Conservation (phyloP, 306 rosid species). For the Sesbania bispinosa region DNA sequence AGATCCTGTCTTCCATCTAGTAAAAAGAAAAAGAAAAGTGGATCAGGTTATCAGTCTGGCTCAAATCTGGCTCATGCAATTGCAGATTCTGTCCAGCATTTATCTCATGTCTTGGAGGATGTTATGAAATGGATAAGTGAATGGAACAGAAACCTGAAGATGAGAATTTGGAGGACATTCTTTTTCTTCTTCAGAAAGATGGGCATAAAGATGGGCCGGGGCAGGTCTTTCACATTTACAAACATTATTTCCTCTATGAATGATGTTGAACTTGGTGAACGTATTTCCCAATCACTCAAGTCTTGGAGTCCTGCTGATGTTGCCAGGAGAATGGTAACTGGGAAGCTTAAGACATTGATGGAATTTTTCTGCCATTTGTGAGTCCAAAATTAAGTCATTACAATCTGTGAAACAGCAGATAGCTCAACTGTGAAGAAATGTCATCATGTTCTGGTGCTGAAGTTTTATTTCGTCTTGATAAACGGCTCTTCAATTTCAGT, state of each 20-base stretch:
- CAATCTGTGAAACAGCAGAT: constrained; percentile 63
- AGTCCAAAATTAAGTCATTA: constrained; percentile 53
- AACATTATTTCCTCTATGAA: constrained; percentile 42
- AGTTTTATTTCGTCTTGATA: constrained; percentile 5
- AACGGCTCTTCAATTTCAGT: constrained; percentile 7
- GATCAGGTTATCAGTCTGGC: constrained; percentile 45
- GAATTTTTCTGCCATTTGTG: constrained; percentile 68
- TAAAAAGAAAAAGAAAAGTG: constrained; percentile 88
- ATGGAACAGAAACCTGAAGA: constrained; percentile 59
- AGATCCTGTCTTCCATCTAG: constrained; percentile 77
- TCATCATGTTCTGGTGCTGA: neutral
- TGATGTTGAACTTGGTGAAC: constrained; percentile 54
- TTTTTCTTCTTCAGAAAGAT: constrained; percentile 40
- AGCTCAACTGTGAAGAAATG: constrained; percentile 52
- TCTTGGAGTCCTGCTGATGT: constrained; percentile 77
- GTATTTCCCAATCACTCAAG: constrained; percentile 54
- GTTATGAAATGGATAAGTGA: constrained; percentile 59
- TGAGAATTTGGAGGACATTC: constrained; percentile 50
- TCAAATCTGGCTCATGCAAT: constrained; percentile 41
- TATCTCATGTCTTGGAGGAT: constrained; percentile 50
- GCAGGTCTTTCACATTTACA: constrained; percentile 52
- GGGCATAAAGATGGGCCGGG: constrained; percentile 73
- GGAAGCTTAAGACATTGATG: constrained; percentile 51
- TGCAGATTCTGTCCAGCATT: constrained; percentile 52
- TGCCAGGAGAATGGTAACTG: constrained; percentile 64